These are phyloP conservation scores for Alisma plantagoaquatica DNA, from an alignment of 106 monocot genomes.

Conservation along the genomic window DNA sequence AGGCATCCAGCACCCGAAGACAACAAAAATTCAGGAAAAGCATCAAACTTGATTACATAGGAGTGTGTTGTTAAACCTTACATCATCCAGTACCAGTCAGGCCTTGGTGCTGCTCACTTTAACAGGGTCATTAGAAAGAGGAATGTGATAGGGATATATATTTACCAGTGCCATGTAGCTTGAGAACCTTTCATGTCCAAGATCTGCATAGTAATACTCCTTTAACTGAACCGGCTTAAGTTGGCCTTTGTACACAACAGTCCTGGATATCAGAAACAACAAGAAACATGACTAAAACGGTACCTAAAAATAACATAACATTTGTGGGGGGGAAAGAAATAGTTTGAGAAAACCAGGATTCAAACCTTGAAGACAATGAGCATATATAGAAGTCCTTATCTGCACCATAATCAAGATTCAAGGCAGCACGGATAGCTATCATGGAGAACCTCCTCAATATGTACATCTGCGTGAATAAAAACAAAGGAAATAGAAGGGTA, in stretches of 20 bases:
- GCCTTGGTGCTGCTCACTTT: constrained; percentile 31
- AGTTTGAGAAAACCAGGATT: too few relatives aligned
- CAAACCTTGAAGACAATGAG: constrained; percentile 89
- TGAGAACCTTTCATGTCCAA: constrained; percentile 87
- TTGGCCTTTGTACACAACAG: constrained; percentile 97
- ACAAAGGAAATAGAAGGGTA: not conserved
- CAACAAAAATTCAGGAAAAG: constrained; percentile 15
- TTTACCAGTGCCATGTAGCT: constrained; percentile 99
- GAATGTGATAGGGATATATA: constrained; percentile 29
- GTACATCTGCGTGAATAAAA: constrained; percentile 51
- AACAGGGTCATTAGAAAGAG: constrained; percentile 25
- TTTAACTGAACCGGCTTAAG: constrained; percentile 80
- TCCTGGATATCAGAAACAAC: constrained; percentile 35
- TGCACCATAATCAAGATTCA: constrained; percentile 69
- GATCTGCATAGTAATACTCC: constrained; percentile 87
- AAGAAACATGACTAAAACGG: not conserved
- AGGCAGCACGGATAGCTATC: constrained; percentile 77
- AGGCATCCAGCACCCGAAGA: constrained; percentile 40
- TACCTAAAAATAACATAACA: not conserved
- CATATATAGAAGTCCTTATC: constrained; percentile 90
- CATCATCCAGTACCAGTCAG: constrained; percentile 25
- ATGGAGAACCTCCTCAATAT: constrained; percentile 86
- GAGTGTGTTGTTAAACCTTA: constrained; percentile 19
- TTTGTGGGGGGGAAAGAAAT: too few relatives aligned
- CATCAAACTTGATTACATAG: constrained; percentile 23